Percentiles rank a stretch among this genome's conserved stretches.
phyloP scores from a whole-genome alignment of 1,284 basidiomycete species.

The Anthracocystis panici-leucophaei region DNA sequence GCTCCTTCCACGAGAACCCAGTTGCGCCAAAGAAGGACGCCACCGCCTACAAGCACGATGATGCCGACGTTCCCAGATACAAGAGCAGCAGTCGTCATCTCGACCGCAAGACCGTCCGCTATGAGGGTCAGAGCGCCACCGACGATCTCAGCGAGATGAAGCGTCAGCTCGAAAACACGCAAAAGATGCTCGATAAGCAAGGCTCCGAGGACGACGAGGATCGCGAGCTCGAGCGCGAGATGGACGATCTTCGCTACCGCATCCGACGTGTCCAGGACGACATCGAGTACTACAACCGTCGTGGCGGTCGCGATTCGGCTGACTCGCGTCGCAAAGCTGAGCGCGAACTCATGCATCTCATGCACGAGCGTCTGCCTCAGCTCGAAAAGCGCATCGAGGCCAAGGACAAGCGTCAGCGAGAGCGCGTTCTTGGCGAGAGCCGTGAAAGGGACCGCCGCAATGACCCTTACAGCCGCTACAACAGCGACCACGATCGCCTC shows the following conservation, averaged over 20 bases:
- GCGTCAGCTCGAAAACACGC: slow-evolving; percentile 83
- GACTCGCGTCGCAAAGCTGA: slow-evolving; percentile 89
- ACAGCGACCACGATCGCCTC: slow-evolving; percentile 42
- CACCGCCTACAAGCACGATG: slow-evolving; percentile 90
- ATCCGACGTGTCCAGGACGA: slow-evolving; percentile 92
- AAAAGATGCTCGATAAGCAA: slow-evolving; percentile 82
- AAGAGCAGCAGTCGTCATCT: slow-evolving; percentile 88
- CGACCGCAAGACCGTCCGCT: slow-evolving; percentile 85
- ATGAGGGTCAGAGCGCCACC: slow-evolving; percentile 77
- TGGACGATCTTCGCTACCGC: slow-evolving; percentile 86
- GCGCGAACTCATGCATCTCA: slow-evolving; percentile 84
- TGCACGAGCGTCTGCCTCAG: slow-evolving; percentile 92
- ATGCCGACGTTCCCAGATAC: slow-evolving; percentile 75
- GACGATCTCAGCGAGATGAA: slow-evolving; percentile 87
- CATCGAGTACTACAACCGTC: slow-evolving; percentile 85
- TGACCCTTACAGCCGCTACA: slow-evolving; percentile 72
- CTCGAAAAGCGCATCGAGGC: slow-evolving; percentile 87
- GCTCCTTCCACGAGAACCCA: slow-evolving; percentile 75
- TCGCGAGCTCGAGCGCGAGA: slow-evolving; percentile 80
- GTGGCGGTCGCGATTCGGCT: slow-evolving; percentile 79
- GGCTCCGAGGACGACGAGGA: slow-evolving; percentile 83
- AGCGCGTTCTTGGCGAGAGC: slow-evolving; percentile 71
- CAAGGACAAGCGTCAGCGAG: slow-evolving; percentile 81
- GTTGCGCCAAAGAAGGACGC: slow-evolving; percentile 81
- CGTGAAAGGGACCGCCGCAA: slow-evolving; percentile 87